phyloP scores from a whole-genome alignment of 1,284 basidiomycete species.

The Apiotrichum brassicae region DNA sequence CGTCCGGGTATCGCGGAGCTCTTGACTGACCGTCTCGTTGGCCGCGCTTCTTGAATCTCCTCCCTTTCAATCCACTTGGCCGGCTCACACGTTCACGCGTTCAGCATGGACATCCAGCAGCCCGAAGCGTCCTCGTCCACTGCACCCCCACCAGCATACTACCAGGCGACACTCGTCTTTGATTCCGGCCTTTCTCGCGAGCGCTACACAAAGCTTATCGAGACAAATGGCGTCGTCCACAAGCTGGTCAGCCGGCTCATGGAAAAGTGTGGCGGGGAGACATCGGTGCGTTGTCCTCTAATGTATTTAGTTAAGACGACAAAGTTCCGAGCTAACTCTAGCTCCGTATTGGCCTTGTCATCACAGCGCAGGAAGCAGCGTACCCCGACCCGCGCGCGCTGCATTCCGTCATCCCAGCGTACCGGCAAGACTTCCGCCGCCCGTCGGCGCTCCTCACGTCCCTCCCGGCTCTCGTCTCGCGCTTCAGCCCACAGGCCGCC shows the following conservation, averaged over 20 bases:
- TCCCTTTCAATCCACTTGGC: too few relatives aligned
- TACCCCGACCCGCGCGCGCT: constrained; percentile 16
- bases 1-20: too few relatives aligned
- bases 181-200: constrained; percentile 32
- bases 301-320: background rate
- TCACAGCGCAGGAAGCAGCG: constrained; percentile 16
- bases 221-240: constrained; percentile 35
- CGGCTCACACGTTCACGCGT: too few relatives aligned
- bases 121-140: constrained; percentile 35
- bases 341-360: constrained; percentile 18
- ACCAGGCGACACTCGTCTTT: constrained; percentile 35
- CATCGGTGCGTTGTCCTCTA: constrained; percentile 22
- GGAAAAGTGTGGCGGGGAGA: constrained; percentile 37
- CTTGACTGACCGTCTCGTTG: too few relatives aligned
- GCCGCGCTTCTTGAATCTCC: too few relatives aligned
- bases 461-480: constrained; percentile 21
- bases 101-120: constrained; percentile 21
- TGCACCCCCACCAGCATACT: constrained; percentile 9
- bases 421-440: constrained; percentile 22
- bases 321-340: too few relatives aligned
- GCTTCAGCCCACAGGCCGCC: constrained; percentile 16
- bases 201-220: constrained; percentile 33
- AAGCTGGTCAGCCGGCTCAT: constrained; percentile 37
- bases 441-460: constrained; percentile 33
- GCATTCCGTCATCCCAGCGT: constrained; percentile 13